Conservation (phyloP, 345 rosid species). For the Citrus mangshanensis region DNA sequence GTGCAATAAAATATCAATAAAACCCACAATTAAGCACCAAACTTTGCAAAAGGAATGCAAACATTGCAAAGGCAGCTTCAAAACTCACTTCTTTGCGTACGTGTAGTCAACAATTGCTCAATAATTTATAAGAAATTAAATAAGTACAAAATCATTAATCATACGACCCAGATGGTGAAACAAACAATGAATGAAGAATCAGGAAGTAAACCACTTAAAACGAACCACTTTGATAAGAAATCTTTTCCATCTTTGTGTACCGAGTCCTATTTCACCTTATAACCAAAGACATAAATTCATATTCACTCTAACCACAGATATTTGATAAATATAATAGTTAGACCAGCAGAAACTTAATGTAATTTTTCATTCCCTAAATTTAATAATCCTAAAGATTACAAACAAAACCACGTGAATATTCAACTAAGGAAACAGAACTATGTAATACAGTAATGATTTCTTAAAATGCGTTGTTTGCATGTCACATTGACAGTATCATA, state of each 20-base stretch:
- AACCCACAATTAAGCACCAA: neutral
- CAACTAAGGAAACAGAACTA: too few relatives aligned
- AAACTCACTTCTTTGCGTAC: neutral
- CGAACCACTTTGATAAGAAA: neutral
- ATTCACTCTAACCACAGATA: neutral
- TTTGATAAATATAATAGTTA: neutral
- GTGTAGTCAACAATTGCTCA: neutral
- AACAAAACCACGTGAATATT: too few relatives aligned
- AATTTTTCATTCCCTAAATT: neutral
- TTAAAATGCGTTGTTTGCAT: too few relatives aligned
- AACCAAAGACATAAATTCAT: neutral
- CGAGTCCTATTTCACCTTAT: neutral
- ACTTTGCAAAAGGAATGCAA: neutral
- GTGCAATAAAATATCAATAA: constrained; percentile 9
- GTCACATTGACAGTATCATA: neutral
- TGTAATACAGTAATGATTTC: too few relatives aligned
- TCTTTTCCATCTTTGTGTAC: neutral
- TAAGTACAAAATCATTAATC: neutral
- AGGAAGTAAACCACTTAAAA: neutral
- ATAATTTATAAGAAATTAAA: neutral
- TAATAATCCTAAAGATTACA: neutral
- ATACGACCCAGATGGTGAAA: neutral
- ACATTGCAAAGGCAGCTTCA: neutral
- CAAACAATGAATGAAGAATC: neutral
- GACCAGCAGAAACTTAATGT: neutral